Conservation (phyloP, 306 rosid species). For the Luffa acutangula region DNA sequence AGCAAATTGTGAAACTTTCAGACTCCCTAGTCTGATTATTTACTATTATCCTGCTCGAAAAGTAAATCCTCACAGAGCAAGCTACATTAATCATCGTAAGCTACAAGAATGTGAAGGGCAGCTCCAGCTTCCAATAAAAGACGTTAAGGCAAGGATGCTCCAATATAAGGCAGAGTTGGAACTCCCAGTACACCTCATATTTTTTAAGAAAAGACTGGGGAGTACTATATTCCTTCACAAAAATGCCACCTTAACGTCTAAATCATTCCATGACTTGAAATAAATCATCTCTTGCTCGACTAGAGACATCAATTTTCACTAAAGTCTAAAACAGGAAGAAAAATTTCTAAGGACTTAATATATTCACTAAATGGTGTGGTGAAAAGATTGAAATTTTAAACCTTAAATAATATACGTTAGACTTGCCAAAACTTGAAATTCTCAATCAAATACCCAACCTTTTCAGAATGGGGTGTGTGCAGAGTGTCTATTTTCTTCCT, state of each 20-base stretch:
- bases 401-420: neutral
- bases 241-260: neutral
- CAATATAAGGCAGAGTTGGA: neutral
- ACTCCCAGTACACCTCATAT: neutral
- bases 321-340: neutral
- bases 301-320: neutral
- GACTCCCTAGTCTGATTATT: neutral
- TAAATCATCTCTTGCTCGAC: neutral
- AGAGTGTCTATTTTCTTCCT: neutral
- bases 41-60: neutral
- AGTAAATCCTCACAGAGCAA: neutral
- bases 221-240: neutral
- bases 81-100: neutral
- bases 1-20: neutral
- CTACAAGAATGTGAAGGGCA: neutral
- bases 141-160: neutral
- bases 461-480: neutral
- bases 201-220: neutral
- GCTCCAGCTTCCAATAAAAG: neutral
- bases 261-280: neutral
- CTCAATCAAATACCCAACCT: neutral
- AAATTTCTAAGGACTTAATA: neutral
- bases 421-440: neutral
- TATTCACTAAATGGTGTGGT: neutral
- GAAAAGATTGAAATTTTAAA: neutral